Evolutionary conservation across 345 rosid genomes (phyloP).

Genomic region (Brassica nigra): DNA sequence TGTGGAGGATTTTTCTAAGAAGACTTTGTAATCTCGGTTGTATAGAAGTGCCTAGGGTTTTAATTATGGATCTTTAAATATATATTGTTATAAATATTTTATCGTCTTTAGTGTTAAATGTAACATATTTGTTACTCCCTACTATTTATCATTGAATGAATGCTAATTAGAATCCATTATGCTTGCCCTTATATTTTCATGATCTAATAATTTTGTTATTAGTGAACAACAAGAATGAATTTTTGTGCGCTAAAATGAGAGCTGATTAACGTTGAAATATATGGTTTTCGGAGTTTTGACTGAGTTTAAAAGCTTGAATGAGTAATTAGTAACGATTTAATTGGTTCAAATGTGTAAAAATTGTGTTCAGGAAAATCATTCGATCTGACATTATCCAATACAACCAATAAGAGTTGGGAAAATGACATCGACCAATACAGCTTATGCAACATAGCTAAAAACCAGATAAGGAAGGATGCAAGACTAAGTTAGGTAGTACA

Average conservation of each 20-base stretch:
- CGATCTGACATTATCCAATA: neutral
- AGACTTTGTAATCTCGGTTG: slow-evolving; percentile 18
- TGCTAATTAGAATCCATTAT: too few relatives aligned
- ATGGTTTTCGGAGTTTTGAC: neutral
- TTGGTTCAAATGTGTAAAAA: neutral
- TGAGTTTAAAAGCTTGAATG: neutral
- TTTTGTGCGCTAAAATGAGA: neutral
- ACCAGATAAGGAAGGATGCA: neutral
- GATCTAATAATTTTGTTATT: too few relatives aligned
- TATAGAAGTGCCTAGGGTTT: slow-evolving; percentile 13
- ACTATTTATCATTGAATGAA: too few relatives aligned
- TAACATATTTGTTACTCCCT: too few relatives aligned
- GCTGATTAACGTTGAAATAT: neutral
- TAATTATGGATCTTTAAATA: too few relatives aligned
- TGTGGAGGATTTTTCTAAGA: neutral
- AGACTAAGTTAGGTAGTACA: neutral
- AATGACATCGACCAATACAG: neutral
- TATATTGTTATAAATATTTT: too few relatives aligned
- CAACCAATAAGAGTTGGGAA: neutral
- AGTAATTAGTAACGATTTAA: neutral
- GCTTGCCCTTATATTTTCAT: too few relatives aligned
- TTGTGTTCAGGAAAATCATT: neutral
- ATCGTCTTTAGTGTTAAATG: too few relatives aligned
- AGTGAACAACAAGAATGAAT: too few relatives aligned
- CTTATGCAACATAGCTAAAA: neutral